A percentile compares a stretch with the other conserved stretches of the same genome.
These are phyloP conservation scores for Tolypocladium sp. DNA, from an alignment of 2,329 filamentous ascomycete genomes.

Conservation along the genomic window DNA sequence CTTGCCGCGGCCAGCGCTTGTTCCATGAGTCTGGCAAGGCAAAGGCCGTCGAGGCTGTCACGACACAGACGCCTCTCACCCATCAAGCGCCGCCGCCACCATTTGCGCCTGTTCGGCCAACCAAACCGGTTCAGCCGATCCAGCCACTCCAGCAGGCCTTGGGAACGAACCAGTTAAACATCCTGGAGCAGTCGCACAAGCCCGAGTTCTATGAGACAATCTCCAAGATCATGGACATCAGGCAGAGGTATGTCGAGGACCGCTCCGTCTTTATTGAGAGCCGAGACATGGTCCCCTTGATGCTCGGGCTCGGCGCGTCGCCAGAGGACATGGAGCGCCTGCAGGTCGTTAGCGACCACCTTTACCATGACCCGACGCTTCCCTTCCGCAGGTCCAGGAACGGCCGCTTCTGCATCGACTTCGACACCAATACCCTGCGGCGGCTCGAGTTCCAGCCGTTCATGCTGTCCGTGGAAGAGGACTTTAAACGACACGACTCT, in stretches of 20 bases:
- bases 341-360: conserved; percentile 10
- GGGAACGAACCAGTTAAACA: conserved; percentile 10
- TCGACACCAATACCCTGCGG: conserved; percentile 12
- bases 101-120: background rate
- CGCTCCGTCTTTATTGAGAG: conserved; percentile 15
- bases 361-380: conserved; percentile 17
- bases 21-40: conserved; percentile 11
- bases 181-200: conserved; percentile 11
- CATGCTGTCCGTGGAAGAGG: conserved; percentile 15
- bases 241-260: conserved; percentile 13
- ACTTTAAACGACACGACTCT: conserved; percentile 21
- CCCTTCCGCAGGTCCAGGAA: conserved; percentile 15
- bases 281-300: conserved; percentile 13
- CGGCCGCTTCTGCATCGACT: conserved; percentile 17
- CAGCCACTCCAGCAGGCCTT: conserved; percentile 2
- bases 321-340: conserved; percentile 13
- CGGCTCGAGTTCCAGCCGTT: conserved; percentile 20
- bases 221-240: conserved; percentile 13
- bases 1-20: conserved; percentile 8
- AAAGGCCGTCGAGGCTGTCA: conserved; percentile 7
- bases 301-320: conserved; percentile 14
- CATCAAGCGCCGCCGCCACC: conserved; percentile 1
- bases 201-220: conserved; percentile 15
- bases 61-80: background rate
- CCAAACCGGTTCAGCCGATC: background rate